Percentiles rank a stretch among this genome's conserved stretches.
Conservation (phyloP, 805 yeast genomes). For the Torulaspora quercuum region DNA sequence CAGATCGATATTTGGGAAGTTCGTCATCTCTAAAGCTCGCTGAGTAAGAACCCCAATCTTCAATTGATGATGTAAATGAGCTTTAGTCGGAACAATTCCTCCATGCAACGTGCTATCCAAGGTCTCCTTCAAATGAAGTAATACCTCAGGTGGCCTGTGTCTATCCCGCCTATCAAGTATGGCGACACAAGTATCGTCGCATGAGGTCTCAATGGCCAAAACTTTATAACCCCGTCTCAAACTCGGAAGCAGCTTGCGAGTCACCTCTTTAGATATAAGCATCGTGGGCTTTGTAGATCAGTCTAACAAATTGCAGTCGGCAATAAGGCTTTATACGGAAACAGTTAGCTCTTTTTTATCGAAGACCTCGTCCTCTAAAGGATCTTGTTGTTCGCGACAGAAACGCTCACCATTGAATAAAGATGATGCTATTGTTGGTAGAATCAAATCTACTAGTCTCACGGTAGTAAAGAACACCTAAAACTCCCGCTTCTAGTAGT, state of each 20-base stretch:
- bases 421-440: too few relatives aligned
- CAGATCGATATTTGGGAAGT: slow-evolving; percentile 51
- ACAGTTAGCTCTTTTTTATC: too few relatives aligned
- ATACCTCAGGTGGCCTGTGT: slow-evolving; percentile 22
- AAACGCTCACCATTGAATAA: too few relatives aligned
- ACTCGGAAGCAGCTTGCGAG: not conserved
- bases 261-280: too few relatives aligned
- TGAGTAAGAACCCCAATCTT: slow-evolving; percentile 51
- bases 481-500: too few relatives aligned
- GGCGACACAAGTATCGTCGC: slow-evolving; percentile 93
- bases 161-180: slow-evolving; percentile 49
- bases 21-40: slow-evolving; percentile 38
- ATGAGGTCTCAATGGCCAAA: slow-evolving; percentile 85
- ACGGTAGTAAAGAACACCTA: too few relatives aligned
- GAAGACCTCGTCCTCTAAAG: too few relatives aligned
- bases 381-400: too few relatives aligned
- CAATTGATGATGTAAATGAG: slow-evolving; percentile 72
- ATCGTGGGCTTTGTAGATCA: too few relatives aligned
- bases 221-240: slow-evolving; percentile 48
- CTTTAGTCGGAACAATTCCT: slow-evolving; percentile 85
- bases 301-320: too few relatives aligned
- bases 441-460: too few relatives aligned
- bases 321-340: too few relatives aligned
- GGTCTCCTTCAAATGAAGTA: slow-evolving; percentile 62
- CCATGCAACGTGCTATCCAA: slow-evolving; percentile 65